Conservation (phyloP, 2,329 filamentous ascomycete genomes). For the Talaromyces sp. region DNA sequence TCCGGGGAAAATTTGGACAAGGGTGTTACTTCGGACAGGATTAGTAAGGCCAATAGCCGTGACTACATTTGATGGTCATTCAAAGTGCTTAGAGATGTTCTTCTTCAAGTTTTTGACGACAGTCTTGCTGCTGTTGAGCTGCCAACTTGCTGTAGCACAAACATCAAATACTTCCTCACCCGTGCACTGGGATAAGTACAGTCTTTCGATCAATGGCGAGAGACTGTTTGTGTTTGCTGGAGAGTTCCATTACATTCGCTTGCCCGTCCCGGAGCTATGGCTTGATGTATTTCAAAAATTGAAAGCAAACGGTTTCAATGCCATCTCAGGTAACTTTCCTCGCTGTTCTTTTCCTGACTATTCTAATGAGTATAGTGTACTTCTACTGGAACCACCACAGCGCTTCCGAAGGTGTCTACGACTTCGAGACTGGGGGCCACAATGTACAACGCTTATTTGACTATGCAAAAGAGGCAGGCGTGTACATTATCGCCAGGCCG, state of each 20-base stretch:
- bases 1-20: neutral
- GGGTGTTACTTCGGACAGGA: neutral
- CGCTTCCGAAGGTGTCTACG: constrained; percentile 43
- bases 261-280: constrained; percentile 55
- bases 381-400: constrained; percentile 34
- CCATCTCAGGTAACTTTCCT: constrained; percentile 32
- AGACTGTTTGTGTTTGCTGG: constrained; percentile 49
- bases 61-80: neutral
- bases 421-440: constrained; percentile 51
- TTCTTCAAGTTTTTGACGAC: neutral
- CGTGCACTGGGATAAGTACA: constrained; percentile 53
- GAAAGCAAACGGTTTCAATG: constrained; percentile 52
- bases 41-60: too few species aligned
- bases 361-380: constrained; percentile 22
- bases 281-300: constrained; percentile 55
- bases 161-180: constrained; percentile 23
- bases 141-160: neutral
- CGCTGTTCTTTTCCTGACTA: neutral
- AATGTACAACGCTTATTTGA: constrained; percentile 51
- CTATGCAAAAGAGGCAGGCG: constrained; percentile 49
- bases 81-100: constrained; percentile 2
- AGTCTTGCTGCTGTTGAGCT: neutral
- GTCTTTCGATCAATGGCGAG: constrained; percentile 48
- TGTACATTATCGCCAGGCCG: constrained; percentile 51
- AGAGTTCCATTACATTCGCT: constrained; percentile 53